Conservation (phyloP, 345 rosid genomes). For the Euphorbia lathyris region DNA sequence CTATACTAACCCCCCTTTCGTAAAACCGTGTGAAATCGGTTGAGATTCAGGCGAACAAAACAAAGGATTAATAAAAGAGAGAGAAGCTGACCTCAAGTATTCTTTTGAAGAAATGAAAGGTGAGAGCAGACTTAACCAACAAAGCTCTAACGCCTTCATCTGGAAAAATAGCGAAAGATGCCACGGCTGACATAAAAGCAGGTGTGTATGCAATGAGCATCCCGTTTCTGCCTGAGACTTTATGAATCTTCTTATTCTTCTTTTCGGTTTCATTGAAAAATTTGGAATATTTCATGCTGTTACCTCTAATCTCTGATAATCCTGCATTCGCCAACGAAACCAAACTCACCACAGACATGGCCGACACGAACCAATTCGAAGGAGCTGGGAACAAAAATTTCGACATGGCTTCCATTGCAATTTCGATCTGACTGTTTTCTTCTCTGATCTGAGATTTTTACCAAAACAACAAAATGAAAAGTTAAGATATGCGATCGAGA, state of each 20-base stretch:
- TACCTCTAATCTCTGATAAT: slow-evolving; percentile 47
- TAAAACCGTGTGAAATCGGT: no score
- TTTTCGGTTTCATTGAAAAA: slow-evolving; percentile 27
- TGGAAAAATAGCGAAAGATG: slow-evolving; percentile 50
- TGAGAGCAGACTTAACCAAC: slow-evolving; percentile 44
- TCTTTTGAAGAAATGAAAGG: slow-evolving; percentile 77
- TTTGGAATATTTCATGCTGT: slow-evolving; percentile 55
- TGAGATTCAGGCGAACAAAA: no score
- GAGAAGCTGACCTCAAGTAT: slow-evolving; percentile 39
- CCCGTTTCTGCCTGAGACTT: slow-evolving; percentile 48
- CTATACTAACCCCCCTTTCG: no score
- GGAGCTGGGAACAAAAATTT: slow-evolving; percentile 34
- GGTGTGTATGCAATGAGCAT: slow-evolving; percentile 60
- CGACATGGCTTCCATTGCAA: neutral
- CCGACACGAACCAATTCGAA: slow-evolving; percentile 31
- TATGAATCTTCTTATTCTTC: neutral
- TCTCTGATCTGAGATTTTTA: neutral
- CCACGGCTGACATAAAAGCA: slow-evolving; percentile 46
- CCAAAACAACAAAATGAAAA: no score
- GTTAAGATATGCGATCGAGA: no score
- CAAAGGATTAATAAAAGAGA: neutral
- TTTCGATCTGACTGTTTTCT: neutral
- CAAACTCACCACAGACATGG: slow-evolving; percentile 33
- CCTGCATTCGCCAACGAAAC: slow-evolving; percentile 32
- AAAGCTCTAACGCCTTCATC: slow-evolving; percentile 42